Base-by-base conservation (phyloP, 768 basidiomycete genomes). In the Lactarius psammicola region DNA sequence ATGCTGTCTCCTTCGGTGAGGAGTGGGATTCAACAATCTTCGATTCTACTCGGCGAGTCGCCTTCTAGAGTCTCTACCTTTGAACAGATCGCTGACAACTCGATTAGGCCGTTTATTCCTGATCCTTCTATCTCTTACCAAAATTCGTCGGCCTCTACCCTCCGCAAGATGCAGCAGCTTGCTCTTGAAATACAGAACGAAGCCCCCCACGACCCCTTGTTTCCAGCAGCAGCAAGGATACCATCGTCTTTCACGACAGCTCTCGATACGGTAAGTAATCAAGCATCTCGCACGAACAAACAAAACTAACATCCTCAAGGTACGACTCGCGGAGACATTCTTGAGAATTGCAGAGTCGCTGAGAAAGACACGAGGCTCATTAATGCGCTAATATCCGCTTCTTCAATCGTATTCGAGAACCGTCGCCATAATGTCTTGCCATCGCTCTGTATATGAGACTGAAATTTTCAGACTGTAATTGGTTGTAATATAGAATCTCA, bases 261-360 rank as follows among this genome's bases (percentile, higher is more conserved):
- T 5, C 76, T 53, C 26, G 55, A 68, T n/a, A 53, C 59, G 46
- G 63, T 58, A n/a, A 34, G 63, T 36, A 23, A 11, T 28, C 4
- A 4, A 15, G 17, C 13, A 34, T 4, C 13, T 28, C 8, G 6
- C 26, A 7, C 20, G 10, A 23, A 31, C 38, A 11, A 28, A 23
- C 33, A 40, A 56, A 53, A 26, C 51, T 56, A 20, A 26, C 3
- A 42, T 17, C 3, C 28, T 20, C 1, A 64, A 86, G 85, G 77
- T 85, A 8, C 80, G 78, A 65, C 77, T 86, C 2, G 81, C 84
- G 0, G 77, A 86, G 68, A 83, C 85, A 0, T 87, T 87, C 79
- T 72, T 86, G 36, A 81, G 80, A 23, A 80, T 87, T 62, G 84
- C 85, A 0, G 83, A 85, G 60, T 85, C 85, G 0, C 71, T 87